Evolutionary conservation across 495 filamentous ascomycete species (phyloP).

Genomic region (Trichoderma orchidacearum): DNA sequence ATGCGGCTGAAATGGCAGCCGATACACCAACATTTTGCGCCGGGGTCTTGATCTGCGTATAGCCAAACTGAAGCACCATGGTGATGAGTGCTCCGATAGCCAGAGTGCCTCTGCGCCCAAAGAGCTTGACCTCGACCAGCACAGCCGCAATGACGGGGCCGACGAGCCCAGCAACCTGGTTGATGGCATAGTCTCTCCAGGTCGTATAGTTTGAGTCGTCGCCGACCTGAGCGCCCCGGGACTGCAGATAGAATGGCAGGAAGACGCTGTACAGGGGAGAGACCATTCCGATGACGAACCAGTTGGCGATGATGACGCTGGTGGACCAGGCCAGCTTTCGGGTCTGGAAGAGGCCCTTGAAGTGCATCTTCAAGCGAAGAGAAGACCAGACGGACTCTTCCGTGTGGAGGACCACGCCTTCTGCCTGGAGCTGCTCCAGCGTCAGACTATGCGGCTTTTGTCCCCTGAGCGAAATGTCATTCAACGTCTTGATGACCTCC

Average conservation of each 20-base stretch:
- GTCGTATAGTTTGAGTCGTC: constrained; percentile 16
- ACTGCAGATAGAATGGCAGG: constrained; percentile 20
- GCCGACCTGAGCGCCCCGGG: constrained; percentile 11
- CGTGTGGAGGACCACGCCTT: constrained; percentile 14
- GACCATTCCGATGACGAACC: constrained; percentile 25
- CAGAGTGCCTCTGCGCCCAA: constrained; percentile 18
- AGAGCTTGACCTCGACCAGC: constrained; percentile 17
- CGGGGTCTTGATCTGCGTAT: constrained; percentile 21
- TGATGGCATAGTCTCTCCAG: constrained; percentile 32
- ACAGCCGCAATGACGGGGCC: constrained; percentile 25
- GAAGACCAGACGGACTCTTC: constrained; percentile 19
- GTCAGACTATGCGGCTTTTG: constrained; percentile 11
- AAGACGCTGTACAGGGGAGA: constrained; percentile 22
- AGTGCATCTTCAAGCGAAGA: constrained; percentile 14
- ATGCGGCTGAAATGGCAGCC: constrained; percentile 25
- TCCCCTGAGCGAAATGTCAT: constrained; percentile 10
- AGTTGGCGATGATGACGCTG: constrained; percentile 19
- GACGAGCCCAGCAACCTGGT: constrained; percentile 22
- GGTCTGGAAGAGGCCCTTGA: constrained; percentile 16
- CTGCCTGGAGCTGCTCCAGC: constrained; percentile 12
- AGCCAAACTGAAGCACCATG: constrained; percentile 29
- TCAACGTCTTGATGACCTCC: constrained; percentile 10
- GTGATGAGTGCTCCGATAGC: constrained; percentile 25
- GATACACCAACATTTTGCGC: constrained; percentile 28
- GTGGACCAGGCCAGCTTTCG: constrained; percentile 14